Evolutionary conservation across 257 asterid genomes (phyloP).

Genomic region (Gentiana dahurica): DNA sequence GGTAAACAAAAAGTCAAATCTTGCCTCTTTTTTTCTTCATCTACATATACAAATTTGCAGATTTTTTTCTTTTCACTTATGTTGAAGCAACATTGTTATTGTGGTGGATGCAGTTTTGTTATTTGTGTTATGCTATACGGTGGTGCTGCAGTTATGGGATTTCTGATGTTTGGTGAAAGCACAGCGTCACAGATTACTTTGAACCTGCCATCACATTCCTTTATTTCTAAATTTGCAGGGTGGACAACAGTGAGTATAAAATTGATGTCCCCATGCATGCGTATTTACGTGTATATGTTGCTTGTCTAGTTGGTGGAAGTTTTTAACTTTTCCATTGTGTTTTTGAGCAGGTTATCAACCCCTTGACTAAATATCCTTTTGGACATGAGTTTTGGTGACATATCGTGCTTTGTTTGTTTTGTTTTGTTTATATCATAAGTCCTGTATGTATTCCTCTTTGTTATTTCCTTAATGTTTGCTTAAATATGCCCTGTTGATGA

Average conservation of each 20-base stretch:
- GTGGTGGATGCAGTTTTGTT: constrained; percentile 41
- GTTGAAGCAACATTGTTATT: background rate
- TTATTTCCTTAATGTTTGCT: constrained; percentile 40
- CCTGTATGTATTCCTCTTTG: background rate
- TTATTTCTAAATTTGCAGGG: constrained; percentile 50
- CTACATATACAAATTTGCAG: background rate
- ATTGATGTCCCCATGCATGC: background rate
- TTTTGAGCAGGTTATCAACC: constrained; percentile 69
- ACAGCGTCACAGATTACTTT: constrained; percentile 73
- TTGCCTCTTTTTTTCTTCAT: background rate
- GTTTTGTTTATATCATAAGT: background rate
- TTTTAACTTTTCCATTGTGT: constrained; percentile 8
- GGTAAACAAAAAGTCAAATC: constrained; percentile 21
- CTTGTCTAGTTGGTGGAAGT: background rate
- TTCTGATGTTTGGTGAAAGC: constrained; percentile 66
- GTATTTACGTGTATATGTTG: background rate
- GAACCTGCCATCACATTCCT: constrained; percentile 53
- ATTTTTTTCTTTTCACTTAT: background rate
- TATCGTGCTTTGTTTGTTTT: background rate
- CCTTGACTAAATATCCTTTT: constrained; percentile 86
- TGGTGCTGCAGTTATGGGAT: constrained; percentile 60
- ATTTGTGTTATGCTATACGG: constrained; percentile 57
- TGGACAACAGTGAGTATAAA: constrained; percentile 66
- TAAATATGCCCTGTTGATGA: constrained; percentile 69
- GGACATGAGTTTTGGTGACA: background rate